Conservation (phyloP, 2,329 filamentous ascomycete genomes). For the Hypoxylon sp. region DNA sequence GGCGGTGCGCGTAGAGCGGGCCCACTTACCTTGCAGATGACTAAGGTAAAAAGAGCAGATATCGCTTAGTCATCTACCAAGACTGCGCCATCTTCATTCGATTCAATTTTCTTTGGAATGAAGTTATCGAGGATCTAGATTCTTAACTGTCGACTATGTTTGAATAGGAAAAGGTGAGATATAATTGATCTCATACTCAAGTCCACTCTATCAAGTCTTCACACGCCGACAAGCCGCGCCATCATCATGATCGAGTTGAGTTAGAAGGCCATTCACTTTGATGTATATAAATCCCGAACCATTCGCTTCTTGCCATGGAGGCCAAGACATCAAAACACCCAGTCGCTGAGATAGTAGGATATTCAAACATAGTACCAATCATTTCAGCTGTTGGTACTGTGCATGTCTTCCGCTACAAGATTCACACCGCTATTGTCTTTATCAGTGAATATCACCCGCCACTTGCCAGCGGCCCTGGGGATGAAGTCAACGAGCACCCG, state of each 20-base stretch:
- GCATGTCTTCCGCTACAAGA: constrained; percentile 36
- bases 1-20: no score
- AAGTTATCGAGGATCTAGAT: constrained; percentile 7
- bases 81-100: no score
- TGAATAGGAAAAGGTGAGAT: no score
- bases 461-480: constrained; percentile 27
- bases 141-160: constrained; percentile 5
- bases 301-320: constrained; percentile 9
- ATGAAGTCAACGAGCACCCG: constrained; percentile 23
- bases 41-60: no score
- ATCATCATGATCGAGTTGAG: constrained; percentile 9
- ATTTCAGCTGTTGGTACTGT: constrained; percentile 14
- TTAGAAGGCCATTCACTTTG: neutral
- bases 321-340: constrained; percentile 11
- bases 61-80: no score
- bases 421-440: constrained; percentile 28
- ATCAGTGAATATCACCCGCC: constrained; percentile 32
- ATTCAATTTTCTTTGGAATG: constrained; percentile 3
- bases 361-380: constrained; percentile 14
- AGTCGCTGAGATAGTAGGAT: constrained; percentile 13
- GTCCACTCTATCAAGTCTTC: constrained; percentile 14
- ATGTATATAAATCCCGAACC: neutral
- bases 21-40: no score
- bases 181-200: constrained; percentile 9
- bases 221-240: constrained; percentile 4